These are phyloP conservation scores for Penicillium sp. DNA, from an alignment of 2,329 filamentous ascomycete species.

Conservation along the genomic window DNA sequence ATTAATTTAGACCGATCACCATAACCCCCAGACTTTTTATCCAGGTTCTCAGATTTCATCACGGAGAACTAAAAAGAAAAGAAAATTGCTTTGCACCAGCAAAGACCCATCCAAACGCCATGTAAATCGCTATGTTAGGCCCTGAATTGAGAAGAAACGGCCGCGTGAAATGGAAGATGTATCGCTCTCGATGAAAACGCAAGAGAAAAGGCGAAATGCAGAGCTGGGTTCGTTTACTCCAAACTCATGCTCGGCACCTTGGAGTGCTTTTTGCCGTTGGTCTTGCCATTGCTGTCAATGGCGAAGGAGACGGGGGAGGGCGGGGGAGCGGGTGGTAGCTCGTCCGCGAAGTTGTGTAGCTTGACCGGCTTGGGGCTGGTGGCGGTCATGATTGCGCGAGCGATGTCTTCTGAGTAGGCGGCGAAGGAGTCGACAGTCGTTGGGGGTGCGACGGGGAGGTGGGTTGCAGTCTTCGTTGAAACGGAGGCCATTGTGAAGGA, in stretches of 20 bases:
- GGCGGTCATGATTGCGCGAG: slow-evolving; percentile 39
- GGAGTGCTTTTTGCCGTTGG: slow-evolving; percentile 8
- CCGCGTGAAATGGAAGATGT: neutral
- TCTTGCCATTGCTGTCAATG: slow-evolving; percentile 15
- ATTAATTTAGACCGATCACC: neutral
- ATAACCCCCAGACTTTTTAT: slow-evolving; percentile 6
- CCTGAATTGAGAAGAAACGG: neutral
- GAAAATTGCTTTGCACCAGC: neutral
- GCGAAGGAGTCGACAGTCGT: slow-evolving; percentile 22
- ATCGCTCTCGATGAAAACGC: neutral
- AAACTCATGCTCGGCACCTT: slow-evolving; percentile 22
- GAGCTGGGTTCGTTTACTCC: slow-evolving; percentile 9
- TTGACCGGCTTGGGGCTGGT: slow-evolving; percentile 33
- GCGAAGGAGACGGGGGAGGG: slow-evolving; percentile 23
- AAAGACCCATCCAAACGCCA: neutral
- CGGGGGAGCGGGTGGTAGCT: slow-evolving; percentile 25
- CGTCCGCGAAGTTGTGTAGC: slow-evolving; percentile 19
- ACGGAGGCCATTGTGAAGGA: slow-evolving; percentile 6
- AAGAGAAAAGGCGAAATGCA: neutral
- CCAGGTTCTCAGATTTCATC: neutral
- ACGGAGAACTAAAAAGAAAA: neutral
- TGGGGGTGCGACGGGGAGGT: slow-evolving; percentile 18
- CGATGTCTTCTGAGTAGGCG: slow-evolving; percentile 39
- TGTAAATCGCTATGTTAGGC: neutral
- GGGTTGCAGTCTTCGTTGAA: slow-evolving; percentile 21